Base-by-base conservation (phyloP, 2,329 filamentous ascomycete species). In the Ophiocordyceps sinensis region DNA sequence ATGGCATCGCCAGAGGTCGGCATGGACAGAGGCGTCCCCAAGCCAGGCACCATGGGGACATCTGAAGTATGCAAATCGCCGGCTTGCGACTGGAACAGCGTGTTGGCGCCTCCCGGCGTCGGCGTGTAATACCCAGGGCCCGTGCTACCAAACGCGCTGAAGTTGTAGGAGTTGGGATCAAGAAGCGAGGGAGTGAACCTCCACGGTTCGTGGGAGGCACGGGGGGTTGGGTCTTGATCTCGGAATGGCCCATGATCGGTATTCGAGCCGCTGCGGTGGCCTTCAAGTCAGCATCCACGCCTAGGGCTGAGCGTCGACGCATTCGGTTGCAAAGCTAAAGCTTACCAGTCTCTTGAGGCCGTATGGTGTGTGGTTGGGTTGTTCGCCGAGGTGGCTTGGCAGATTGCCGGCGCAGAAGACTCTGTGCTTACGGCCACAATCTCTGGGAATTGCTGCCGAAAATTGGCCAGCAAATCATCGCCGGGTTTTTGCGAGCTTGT, bases 181-280 rank as follows among this genome's bases (percentile, higher is more conserved):
- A 96, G 73, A 43, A 94, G 68, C 19, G 87, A 91, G 4, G 88
- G 86, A 3, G 88, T 94, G 54, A 94, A 87, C 49, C 83, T 76
- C 79, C 88, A 91, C 51, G 75, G 78, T 51, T 95, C 87, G 53
- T 82, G 79, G 35, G 82, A 75, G 15, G 79, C 82, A 57, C 83
- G 77, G 5, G 86, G 85, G 4, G 85, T 94, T 17, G 84, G 82
- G 54, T 94, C 86, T 53, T 83, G 76, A 61, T 91, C 83, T 58
- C 66, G 63, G 51, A 75, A 77, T 31, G 49, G 49, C 44, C 57
- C 54, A 44, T 53, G 49, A 32, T 45, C 47, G 26, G 57, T 43
- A 38, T 44, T 45, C 34, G 50, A 49, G 29, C 42, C 43, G 38
- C 53, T 58, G 36, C 40, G 29, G n/a, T 10, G 8, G 30, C 19